Conservation (phyloP, 148 eudicot genomes). For the Drosera capensis region DNA sequence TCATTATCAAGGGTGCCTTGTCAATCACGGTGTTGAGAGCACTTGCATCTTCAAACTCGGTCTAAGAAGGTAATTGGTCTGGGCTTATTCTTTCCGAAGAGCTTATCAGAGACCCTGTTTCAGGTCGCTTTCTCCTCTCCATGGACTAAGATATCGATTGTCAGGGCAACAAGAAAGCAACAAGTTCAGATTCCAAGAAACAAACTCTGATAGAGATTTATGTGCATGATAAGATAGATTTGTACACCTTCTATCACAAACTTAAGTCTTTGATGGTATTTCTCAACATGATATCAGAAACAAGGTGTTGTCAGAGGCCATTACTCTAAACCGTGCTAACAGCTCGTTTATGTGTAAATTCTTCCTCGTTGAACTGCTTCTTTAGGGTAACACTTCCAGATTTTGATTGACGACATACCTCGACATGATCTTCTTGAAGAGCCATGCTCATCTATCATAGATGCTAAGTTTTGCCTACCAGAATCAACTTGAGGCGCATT, state of each 20-base stretch:
- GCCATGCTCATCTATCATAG: constrained; percentile 83
- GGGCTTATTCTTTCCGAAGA: constrained; percentile 29
- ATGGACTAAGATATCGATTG: too few species aligned
- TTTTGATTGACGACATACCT: constrained; percentile 30
- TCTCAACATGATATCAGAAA: too few species aligned
- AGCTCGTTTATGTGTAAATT: constrained; percentile 15
- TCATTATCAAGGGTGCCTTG: constrained; percentile 28
- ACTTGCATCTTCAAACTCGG: constrained; percentile 33
- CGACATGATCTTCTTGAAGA: constrained; percentile 81
- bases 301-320: too few species aligned
- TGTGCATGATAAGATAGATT: too few species aligned
- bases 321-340: too few species aligned
- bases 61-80: constrained; percentile 19
- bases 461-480: constrained; percentile 50
- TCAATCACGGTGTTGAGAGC: constrained; percentile 25
- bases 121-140: too few species aligned
- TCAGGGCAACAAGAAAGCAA: too few species aligned
- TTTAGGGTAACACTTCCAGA: constrained; percentile 66
- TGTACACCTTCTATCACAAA: too few species aligned
- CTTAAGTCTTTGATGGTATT: too few species aligned
- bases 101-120: constrained; percentile 19
- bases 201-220: too few species aligned
- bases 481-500: constrained; percentile 33
- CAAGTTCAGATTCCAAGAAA: too few species aligned
- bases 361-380: constrained; percentile 62